Evolutionary conservation across 164 flowering plant species (phyloP).

Genomic region (Piper betle): DNA sequence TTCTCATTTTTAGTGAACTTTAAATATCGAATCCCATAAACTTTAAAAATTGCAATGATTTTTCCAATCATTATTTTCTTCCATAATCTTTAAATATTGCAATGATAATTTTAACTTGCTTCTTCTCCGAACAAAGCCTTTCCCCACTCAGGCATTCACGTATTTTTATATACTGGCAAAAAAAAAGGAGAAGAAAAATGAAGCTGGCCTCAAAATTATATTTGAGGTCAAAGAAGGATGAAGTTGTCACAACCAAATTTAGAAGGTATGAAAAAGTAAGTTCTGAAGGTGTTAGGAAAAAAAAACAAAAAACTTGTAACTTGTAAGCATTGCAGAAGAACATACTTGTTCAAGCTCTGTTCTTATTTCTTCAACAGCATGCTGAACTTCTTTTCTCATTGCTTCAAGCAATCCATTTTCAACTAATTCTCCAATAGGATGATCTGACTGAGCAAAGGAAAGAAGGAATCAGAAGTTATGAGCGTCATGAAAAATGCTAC

Average conservation of each 20-base stretch:
- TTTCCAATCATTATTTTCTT: neutral
- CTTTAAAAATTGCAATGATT: neutral
- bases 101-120: no score
- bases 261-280: no score
- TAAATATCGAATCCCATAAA: neutral
- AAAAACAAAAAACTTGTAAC: neutral
- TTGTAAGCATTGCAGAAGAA: neutral
- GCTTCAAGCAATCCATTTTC: constrained; percentile 43
- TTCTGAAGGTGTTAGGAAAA: neutral
- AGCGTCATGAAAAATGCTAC: neutral
- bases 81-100: no score
- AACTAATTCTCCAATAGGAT: constrained; percentile 44
- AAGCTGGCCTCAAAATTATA: no score
- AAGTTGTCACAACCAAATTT: no score
- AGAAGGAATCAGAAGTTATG: neutral
- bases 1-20: no score
- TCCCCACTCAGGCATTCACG: no score
- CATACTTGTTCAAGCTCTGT: constrained; percentile 56
- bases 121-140: no score
- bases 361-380: constrained; percentile 71
- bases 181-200: no score
- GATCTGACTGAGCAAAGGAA: constrained; percentile 7
- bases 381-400: constrained; percentile 68
- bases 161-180: no score
- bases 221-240: no score